A percentile compares a stretch with the other conserved stretches of the same genome.
phyloP scores from a whole-genome alignment of 164 flowering plant genomes.

The Magnolia kwangsiensis region DNA sequence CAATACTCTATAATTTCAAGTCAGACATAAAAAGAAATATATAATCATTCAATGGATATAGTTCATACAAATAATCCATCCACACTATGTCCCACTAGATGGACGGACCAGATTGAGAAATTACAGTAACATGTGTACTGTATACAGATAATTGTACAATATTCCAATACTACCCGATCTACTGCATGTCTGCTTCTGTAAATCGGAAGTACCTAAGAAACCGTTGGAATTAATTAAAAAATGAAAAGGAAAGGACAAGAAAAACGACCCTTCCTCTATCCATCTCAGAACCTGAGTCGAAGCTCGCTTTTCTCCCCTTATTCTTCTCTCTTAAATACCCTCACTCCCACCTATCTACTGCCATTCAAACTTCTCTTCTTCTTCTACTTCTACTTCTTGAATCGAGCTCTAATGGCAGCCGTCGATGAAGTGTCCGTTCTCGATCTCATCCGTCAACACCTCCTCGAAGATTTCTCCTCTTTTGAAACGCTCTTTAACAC shows the following conservation, averaged over 20 bases:
- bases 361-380: background rate
- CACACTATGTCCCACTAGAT: background rate
- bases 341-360: background rate
- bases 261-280: background rate
- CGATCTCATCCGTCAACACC: slow-evolving; percentile 30
- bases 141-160: too few species aligned
- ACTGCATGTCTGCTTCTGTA: background rate
- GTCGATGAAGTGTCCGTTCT: slow-evolving; percentile 28
- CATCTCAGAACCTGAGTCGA: background rate
- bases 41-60: too few species aligned
- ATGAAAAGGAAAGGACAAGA: background rate
- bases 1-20: too few species aligned
- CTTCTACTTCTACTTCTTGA: too few species aligned
- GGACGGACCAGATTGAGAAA: background rate
- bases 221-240: background rate
- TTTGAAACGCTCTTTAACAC: slow-evolving; percentile 8
- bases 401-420: slow-evolving; percentile 24
- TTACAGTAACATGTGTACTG: too few species aligned
- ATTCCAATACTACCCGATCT: too few species aligned
- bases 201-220: background rate
- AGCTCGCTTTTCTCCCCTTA: background rate
- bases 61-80: background rate
- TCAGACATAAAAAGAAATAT: too few species aligned
- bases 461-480: slow-evolving; percentile 28
- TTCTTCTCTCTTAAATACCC: background rate